phyloP scores from a whole-genome alignment of 2,329 filamentous ascomycete genomes.

The Stachybotrys chartarum region DNA sequence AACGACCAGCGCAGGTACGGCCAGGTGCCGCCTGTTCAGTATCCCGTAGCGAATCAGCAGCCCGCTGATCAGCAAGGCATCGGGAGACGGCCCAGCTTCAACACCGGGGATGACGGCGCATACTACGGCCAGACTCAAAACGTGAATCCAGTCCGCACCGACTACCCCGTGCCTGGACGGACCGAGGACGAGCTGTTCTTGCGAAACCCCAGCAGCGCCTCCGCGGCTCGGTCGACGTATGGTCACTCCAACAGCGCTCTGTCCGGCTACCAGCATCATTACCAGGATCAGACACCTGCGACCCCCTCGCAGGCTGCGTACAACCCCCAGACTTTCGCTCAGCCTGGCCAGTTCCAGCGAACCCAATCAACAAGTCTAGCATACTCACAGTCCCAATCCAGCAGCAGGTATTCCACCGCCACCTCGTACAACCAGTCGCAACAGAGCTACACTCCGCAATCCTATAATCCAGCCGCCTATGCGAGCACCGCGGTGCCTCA shows the following conservation, averaged over 20 bases:
- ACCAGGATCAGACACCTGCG: conserved; percentile 37
- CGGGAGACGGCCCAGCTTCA: conserved; percentile 61
- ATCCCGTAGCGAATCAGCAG: conserved; percentile 40
- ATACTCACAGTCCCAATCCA: conserved; percentile 33
- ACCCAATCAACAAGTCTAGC: conserved; percentile 46
- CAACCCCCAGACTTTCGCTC: conserved; percentile 62
- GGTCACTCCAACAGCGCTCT: conserved; percentile 37
- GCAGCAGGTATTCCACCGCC: conserved; percentile 23
- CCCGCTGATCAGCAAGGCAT: conserved; percentile 26
- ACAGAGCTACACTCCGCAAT: conserved; percentile 40
- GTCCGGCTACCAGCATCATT: conserved; percentile 45
- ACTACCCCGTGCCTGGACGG: conserved; percentile 4
- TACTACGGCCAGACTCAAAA: conserved; percentile 36
- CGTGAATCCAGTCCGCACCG: conserved; percentile 12
- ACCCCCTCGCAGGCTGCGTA: conserved; percentile 48
- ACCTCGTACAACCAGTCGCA: neutral
- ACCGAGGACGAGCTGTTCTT: conserved; percentile 59
- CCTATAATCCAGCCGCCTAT: conserved; percentile 56
- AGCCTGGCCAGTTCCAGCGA: conserved; percentile 25
- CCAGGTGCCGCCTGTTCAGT: conserved; percentile 59
- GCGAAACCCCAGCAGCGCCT: conserved; percentile 31
- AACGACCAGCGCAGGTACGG: conserved; percentile 58
- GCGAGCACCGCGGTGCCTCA: conserved; percentile 40
- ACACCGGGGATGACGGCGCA: conserved; percentile 64
- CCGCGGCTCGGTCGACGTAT: conserved; percentile 25